Evolutionary conservation across 2,329 filamentous ascomycete genomes (phyloP).

Genomic region (Lachnellula arida): DNA sequence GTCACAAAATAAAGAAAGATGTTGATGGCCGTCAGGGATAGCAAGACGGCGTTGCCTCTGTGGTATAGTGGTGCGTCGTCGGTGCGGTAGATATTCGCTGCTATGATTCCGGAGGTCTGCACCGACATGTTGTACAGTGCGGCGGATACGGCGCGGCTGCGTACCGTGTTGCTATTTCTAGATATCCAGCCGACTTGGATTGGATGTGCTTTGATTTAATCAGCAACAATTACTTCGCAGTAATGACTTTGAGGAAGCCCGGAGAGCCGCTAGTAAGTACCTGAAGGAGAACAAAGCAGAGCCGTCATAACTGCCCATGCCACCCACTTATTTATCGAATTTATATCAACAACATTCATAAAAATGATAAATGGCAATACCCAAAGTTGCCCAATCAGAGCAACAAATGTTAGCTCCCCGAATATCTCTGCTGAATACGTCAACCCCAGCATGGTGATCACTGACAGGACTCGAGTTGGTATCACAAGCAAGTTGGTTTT

Average conservation of each 20-base stretch:
- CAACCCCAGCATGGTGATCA: constrained; percentile 34
- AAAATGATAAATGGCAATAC: constrained; percentile 51
- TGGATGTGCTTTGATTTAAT: constrained; percentile 35
- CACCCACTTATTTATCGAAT: constrained; percentile 37
- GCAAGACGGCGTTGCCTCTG: constrained; percentile 49
- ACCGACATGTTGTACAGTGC: constrained; percentile 58
- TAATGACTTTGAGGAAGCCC: constrained; percentile 9
- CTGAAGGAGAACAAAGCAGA: constrained; percentile 38
- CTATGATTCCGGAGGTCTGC: constrained; percentile 39
- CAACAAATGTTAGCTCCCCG: constrained; percentile 46
- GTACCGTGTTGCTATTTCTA: constrained; percentile 57
- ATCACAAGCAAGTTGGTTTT: constrained; percentile 60
- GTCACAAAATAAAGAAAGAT: constrained; percentile 41
- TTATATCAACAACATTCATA: constrained; percentile 36
- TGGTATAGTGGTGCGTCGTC: constrained; percentile 44
- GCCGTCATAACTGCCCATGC: constrained; percentile 40
- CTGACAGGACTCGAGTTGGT: constrained; percentile 46
- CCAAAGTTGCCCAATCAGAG: constrained; percentile 52
- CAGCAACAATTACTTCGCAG: not conserved
- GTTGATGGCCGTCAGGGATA: constrained; percentile 45
- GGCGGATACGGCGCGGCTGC: constrained; percentile 57
- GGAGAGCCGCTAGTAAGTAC: constrained; percentile 16
- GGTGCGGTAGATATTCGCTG: constrained; percentile 37
- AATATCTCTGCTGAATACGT: constrained; percentile 41
- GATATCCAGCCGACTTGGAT: constrained; percentile 47